Conservation (phyloP, 1,284 basidiomycete genomes). For the Puccinia novopanici region DNA sequence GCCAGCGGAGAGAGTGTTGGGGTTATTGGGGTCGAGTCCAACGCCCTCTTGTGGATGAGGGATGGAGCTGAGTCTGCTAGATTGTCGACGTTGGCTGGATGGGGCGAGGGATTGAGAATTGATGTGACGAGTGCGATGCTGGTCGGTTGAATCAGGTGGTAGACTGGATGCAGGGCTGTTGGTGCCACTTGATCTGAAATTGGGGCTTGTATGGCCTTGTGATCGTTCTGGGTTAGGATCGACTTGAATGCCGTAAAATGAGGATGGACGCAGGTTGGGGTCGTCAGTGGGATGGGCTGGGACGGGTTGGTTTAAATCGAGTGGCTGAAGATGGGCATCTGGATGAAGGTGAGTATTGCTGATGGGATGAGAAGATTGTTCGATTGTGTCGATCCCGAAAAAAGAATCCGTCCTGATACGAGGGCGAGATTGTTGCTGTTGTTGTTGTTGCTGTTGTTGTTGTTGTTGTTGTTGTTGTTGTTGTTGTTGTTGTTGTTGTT, state of each 20-base stretch:
- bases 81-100: conserved; percentile 14
- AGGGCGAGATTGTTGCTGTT: not conserved
- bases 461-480: no score
- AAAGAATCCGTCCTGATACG: conserved; percentile 22
- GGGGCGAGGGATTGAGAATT: not conserved
- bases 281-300: conserved; percentile 1
- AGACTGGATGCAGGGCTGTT: conserved; percentile 8
- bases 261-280: conserved; percentile 23
- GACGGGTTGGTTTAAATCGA: not conserved
- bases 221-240: conserved; percentile 1
- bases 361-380: not conserved
- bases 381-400: conserved; percentile 20
- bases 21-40: conserved; percentile 1
- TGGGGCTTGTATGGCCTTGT: not conserved
- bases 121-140: not conserved
- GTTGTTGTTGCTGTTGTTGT: no score
- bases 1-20: conserved; percentile 41
- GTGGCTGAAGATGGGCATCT: not conserved
- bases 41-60: conserved; percentile 16
- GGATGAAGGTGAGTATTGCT: not conserved
- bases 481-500: conserved; percentile 11
- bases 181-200: conserved; percentile 8
- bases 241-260: conserved; percentile 34
- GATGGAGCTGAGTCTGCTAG: conserved; percentile 10
- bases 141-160: not conserved